Conservation (phyloP, 768 basidiomycete genomes). For the Hygrocybe punicea region DNA sequence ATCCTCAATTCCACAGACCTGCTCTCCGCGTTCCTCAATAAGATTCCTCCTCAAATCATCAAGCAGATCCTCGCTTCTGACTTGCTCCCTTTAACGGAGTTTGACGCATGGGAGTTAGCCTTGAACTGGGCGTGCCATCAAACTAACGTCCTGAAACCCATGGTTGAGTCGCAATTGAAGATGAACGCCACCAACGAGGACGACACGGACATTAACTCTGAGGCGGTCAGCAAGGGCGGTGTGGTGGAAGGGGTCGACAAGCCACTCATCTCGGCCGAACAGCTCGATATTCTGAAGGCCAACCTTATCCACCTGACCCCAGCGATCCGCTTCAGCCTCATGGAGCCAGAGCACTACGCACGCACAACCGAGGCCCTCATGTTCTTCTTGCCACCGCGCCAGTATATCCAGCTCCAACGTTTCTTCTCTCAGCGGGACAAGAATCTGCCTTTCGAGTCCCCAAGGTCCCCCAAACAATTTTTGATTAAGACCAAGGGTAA, state of each 20-base stretch:
- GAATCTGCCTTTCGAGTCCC: not conserved
- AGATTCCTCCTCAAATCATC: constrained; percentile 2
- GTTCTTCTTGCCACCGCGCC: not conserved
- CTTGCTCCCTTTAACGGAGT: constrained; percentile 3
- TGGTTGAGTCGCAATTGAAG: constrained; percentile 3
- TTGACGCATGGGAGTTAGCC: constrained; percentile 4
- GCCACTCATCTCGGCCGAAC: not conserved
- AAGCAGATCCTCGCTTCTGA: constrained; percentile 1
- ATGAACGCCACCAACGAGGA: constrained; percentile 3
- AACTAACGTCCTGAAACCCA: not conserved
- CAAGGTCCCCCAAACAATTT: not conserved
- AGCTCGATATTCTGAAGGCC: not conserved
- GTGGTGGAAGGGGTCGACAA: not conserved
- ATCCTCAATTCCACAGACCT: constrained; percentile 2
- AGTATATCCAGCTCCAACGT: constrained; percentile 4
- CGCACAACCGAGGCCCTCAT: not conserved
- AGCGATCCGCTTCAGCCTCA: constrained; percentile 4
- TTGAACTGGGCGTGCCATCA: not conserved
- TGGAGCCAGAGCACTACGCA: not conserved
- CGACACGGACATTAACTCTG: constrained; percentile 1
- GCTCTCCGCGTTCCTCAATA: constrained; percentile 2
- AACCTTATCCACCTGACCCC: constrained; percentile 3
- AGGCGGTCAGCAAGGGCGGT: not conserved
- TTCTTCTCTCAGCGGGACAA: constrained; percentile 4
- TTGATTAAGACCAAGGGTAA: not conserved